A percentile compares a stretch with the other conserved stretches of the same genome.
phyloP scores from a whole-genome alignment of 2,329 filamentous ascomycete species.

The Diplodia intermedia region DNA sequence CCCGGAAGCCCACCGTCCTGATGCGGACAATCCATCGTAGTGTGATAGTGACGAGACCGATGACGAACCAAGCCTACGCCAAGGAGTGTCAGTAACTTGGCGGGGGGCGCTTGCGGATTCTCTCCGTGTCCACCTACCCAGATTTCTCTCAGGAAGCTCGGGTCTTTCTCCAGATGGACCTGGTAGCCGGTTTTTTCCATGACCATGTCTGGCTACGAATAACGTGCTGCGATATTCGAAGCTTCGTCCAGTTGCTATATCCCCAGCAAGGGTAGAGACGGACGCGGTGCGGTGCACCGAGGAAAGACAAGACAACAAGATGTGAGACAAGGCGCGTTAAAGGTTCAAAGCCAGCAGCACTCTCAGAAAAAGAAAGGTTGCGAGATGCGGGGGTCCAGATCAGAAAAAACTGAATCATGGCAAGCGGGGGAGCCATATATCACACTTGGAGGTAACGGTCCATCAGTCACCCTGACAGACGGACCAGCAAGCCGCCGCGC shows the following conservation, averaged over 20 bases:
- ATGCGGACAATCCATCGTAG: constrained; percentile 47
- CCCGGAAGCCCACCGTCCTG: constrained; percentile 48
- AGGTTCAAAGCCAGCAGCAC: not conserved
- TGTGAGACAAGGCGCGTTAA: not conserved
- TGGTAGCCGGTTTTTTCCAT: not conserved
- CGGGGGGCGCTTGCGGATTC: too few relatives aligned
- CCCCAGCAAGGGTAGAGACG: not conserved
- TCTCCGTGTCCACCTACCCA: not conserved
- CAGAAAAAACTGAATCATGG: not conserved
- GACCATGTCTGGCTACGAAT: not conserved
- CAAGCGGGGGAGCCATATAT: not conserved
- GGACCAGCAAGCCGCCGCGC: too few relatives aligned
- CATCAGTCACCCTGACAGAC: not conserved
- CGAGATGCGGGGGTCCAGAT: too few relatives aligned
- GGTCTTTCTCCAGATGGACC: constrained; percentile 14
- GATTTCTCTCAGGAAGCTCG: constrained; percentile 5
- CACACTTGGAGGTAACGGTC: not conserved
- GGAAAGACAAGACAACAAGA: not conserved
- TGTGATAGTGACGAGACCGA: constrained; percentile 45
- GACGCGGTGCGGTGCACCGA: not conserved
- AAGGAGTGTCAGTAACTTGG: not conserved
- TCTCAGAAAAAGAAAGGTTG: too few relatives aligned
- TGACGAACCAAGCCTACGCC: constrained; percentile 36
- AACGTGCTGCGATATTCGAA: not conserved
- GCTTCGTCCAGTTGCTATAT: too few relatives aligned